phyloP scores from a whole-genome alignment of 805 yeast genomes.

The Blastobotrys mokoenaii region DNA sequence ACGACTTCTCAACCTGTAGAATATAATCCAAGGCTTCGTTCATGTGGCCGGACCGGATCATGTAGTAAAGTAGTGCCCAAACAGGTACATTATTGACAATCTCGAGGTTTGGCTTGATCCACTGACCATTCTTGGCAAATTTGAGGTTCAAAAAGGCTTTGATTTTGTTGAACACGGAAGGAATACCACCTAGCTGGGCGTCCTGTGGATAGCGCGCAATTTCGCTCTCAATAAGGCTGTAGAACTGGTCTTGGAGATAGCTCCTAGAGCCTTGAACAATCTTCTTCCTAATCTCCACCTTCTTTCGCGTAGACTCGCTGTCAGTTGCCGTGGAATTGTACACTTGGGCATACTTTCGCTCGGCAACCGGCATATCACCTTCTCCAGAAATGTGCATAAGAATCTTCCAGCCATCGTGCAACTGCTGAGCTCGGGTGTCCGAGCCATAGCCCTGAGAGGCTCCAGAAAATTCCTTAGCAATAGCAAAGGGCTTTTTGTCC shows the following conservation, averaged over 20 bases:
- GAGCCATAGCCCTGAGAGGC: constrained; percentile 40
- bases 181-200: constrained; percentile 53
- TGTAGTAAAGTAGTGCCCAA: constrained; percentile 88
- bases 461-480: constrained; percentile 53
- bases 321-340: constrained; percentile 23
- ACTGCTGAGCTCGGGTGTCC: constrained; percentile 60
- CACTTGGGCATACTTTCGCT: constrained; percentile 29
- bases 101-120: constrained; percentile 48
- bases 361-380: constrained; percentile 13
- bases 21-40: constrained; percentile 72
- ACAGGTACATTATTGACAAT: constrained; percentile 78
- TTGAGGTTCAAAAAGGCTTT: constrained; percentile 48
- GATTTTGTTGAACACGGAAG: constrained; percentile 66
- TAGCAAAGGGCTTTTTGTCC: constrained; percentile 41
- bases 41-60: constrained; percentile 74
- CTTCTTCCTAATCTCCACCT: constrained; percentile 30
- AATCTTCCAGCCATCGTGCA: constrained; percentile 68
- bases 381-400: constrained; percentile 39
- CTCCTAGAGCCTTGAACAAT: constrained; percentile 48
- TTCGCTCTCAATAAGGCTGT: constrained; percentile 58
- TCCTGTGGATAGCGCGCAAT: constrained; percentile 44
- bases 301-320: constrained; percentile 19
- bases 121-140: constrained; percentile 35
- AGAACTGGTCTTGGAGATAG: constrained; percentile 70
- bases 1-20: constrained; percentile 52